Base-by-base conservation (phyloP, 345 rosid genomes). In the Crucihimalaya himalaica region DNA sequence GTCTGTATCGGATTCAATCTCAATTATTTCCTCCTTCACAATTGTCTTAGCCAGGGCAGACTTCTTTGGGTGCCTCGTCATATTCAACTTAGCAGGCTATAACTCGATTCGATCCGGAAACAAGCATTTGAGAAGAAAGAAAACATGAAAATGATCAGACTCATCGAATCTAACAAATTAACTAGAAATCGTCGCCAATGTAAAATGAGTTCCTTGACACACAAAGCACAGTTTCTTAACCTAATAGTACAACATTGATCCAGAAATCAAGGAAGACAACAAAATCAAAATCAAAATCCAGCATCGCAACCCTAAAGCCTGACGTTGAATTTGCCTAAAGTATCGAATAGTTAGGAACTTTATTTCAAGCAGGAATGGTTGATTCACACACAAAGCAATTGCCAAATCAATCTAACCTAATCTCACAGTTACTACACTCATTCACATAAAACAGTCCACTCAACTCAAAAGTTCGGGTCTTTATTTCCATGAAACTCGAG, bases 31-130 rank as follows among this genome's bases (percentile, higher is more conserved):
- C 48, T 53, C 28, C 50, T 29, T 23, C 25, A 23, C 25, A 23
- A 23, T 23, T 23, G 5, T 29, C 60, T 27, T 4, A 19, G 28
- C n/a, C 5, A 14, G 14, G 61, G 45, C 37, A 4, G 63, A 51
- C 63, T 23, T 70, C 9, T n/a, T 66, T 14, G 28, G 23, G 62
- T 58, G 42, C 60, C 53, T 76, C 71, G 18, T 39, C 66, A 60
- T 60, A 21, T 61, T 61, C 31, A 37, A 21, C 34, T 61, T 71
- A 9, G 50, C 29, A 18, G 10, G 10, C 16, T 59, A 40, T 54
- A 25, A 28, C 13, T 54, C 40, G 23, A 40, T n/a, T 54, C 28
- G 11, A 16, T 16, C 52, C 63, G 29, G 48, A 53, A 67, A 75
- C 63, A 76, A 53, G 0, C 69, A 42, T 8, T n/a, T 20, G 53